Percentiles rank a stretch among this genome's conserved stretches.
Conservation (phyloP, 495 filamentous ascomycete species). For the Penicillium egyptiacum region DNA sequence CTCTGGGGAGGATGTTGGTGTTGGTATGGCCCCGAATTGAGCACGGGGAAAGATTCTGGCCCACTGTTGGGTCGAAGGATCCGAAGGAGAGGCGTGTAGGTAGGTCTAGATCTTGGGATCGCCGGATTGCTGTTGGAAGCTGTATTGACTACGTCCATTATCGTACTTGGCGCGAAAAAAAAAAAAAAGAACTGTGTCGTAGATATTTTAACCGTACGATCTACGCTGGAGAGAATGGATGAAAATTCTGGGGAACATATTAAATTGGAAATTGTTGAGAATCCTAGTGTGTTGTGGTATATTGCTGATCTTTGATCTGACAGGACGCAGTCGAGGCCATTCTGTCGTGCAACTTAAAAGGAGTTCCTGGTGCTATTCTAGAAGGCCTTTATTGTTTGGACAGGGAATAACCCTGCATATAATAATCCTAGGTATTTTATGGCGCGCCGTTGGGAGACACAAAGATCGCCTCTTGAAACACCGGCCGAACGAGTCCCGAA, state of each 20-base stretch:
- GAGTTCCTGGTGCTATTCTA: neutral
- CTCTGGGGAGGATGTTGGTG: no score
- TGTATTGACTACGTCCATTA: neutral
- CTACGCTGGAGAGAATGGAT: neutral
- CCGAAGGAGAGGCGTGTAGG: neutral
- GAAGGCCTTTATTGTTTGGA: neutral
- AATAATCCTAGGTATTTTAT: neutral
- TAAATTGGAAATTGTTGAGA: neutral
- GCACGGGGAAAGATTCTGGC: neutral
- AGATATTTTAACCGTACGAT: no score
- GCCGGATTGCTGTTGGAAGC: neutral
- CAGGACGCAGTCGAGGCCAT: neutral
- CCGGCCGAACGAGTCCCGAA: no score
- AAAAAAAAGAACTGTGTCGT: no score
- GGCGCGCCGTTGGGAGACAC: conserved; percentile 10
- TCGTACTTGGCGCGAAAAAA: neutral
- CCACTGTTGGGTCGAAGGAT: neutral
- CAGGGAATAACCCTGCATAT: neutral
- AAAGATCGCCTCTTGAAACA: conserved; percentile 18
- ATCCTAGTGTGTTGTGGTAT: neutral
- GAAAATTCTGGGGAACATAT: neutral
- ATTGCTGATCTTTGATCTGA: neutral
- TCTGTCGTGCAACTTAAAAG: neutral
- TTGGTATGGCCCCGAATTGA: no score
- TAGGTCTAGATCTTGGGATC: conserved; percentile 4